phyloP scores from a whole-genome alignment of 495 filamentous ascomycete species.

The Talaromyces proteolyticus region DNA sequence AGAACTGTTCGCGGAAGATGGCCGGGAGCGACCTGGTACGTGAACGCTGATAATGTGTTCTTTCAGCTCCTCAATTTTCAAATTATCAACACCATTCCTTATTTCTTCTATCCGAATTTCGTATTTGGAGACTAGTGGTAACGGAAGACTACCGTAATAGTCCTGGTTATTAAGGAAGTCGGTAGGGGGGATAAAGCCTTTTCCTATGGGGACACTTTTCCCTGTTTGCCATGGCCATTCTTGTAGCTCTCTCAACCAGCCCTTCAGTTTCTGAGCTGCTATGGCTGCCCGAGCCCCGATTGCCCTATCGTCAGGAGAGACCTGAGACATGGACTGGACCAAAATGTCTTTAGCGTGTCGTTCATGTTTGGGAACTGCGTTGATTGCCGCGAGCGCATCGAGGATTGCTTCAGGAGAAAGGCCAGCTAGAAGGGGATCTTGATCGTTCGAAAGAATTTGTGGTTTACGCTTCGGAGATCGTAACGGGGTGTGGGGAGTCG shows the following conservation, averaged over 20 bases:
- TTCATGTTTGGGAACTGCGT: slow-evolving; percentile 46
- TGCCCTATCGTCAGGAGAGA: slow-evolving; percentile 60
- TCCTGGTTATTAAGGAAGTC: slow-evolving; percentile 16
- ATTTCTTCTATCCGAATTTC: slow-evolving; percentile 76
- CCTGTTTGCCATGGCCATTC: slow-evolving; percentile 66
- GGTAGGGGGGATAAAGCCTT: slow-evolving; percentile 50
- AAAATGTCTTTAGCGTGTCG: slow-evolving; percentile 45
- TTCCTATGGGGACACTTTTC: slow-evolving; percentile 28
- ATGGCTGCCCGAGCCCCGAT: slow-evolving; percentile 69
- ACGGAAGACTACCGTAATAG: slow-evolving; percentile 67
- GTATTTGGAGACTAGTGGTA: slow-evolving; percentile 54
- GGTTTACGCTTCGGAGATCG: slow-evolving; percentile 20
- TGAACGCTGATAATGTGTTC: slow-evolving; percentile 78
- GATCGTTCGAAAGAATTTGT: slow-evolving; percentile 10
- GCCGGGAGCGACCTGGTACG: slow-evolving; percentile 50
- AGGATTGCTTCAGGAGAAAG: slow-evolving; percentile 51
- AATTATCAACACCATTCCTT: slow-evolving; percentile 63
- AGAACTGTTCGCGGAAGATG: slow-evolving; percentile 46
- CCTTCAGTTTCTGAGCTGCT: slow-evolving; percentile 64
- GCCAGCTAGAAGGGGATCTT: slow-evolving; percentile 48
- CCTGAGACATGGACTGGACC: slow-evolving; percentile 59
- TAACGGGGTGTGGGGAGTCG: slow-evolving; percentile 17
- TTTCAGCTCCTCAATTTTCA: slow-evolving; percentile 89
- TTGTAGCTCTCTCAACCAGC: slow-evolving; percentile 74
- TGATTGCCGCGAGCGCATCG: slow-evolving; percentile 46